Conservation (phyloP, 495 filamentous ascomycete genomes). For the Oidiodendron maius region DNA sequence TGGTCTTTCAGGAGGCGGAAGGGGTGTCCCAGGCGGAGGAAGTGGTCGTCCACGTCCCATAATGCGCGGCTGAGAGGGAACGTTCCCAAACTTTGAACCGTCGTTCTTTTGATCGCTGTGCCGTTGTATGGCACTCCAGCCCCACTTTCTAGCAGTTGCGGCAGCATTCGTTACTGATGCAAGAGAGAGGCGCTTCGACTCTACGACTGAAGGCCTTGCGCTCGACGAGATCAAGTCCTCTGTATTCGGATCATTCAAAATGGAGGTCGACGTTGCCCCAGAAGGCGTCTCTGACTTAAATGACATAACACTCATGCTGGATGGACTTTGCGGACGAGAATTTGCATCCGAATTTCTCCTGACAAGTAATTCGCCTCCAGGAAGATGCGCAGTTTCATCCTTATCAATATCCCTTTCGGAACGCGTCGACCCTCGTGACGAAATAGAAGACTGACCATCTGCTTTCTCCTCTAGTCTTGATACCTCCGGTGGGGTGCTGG, state of each 20-base stretch:
- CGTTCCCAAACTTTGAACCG: conserved; percentile 35
- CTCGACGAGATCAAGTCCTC: conserved; percentile 17
- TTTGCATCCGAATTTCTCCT: conserved; percentile 5
- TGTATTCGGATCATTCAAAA: conserved; percentile 9
- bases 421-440: conserved; percentile 17
- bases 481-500: conserved; percentile 43
- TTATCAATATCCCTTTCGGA: conserved; percentile 12
- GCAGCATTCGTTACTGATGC: conserved; percentile 66
- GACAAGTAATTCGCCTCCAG: conserved; percentile 10
- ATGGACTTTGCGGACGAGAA: conserved; percentile 25
- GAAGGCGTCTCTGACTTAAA: conserved; percentile 17
- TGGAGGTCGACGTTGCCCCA: conserved; percentile 9
- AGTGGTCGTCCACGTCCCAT: conserved; percentile 72
- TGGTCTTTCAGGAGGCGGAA: conserved; percentile 49
- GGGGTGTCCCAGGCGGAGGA: conserved; percentile 65
- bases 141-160: conserved; percentile 80
- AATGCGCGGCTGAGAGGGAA: conserved; percentile 45
- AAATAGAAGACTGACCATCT: conserved; percentile 35
- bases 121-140: conserved; percentile 63
- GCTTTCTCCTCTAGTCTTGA: conserved; percentile 18
- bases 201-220: conserved; percentile 10
- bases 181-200: conserved; percentile 38
- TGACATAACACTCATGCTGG: conserved; percentile 26
- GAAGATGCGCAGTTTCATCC: conserved; percentile 13
- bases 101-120: conserved; percentile 34